phyloP scores from a whole-genome alignment of 2,329 filamentous ascomycete species.

The Penicillium sp. region DNA sequence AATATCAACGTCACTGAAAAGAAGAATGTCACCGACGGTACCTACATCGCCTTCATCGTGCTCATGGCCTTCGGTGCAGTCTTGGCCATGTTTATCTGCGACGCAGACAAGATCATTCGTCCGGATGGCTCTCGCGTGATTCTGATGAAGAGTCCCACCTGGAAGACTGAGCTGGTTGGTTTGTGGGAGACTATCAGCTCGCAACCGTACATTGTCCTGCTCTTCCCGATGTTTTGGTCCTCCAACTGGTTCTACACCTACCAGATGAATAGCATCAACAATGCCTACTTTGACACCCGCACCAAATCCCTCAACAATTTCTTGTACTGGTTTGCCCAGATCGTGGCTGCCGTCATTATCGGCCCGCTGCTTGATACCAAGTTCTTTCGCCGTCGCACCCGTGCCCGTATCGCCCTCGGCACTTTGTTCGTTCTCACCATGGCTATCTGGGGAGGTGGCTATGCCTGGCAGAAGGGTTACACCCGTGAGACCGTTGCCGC shows the following conservation, averaged over 20 bases:
- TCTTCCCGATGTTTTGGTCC: conserved; percentile 79
- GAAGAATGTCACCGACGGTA: conserved; percentile 60
- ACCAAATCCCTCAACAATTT: conserved; percentile 71
- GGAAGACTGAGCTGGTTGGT: conserved; percentile 72
- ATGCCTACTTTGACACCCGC: conserved; percentile 67
- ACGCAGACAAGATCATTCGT: conserved; percentile 70
- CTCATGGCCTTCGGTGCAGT: conserved; percentile 70
- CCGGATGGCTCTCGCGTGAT: conserved; percentile 75
- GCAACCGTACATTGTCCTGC: conserved; percentile 70
- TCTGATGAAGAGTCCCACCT: conserved; percentile 83
- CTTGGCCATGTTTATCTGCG: conserved; percentile 67
- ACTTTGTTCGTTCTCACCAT: conserved; percentile 68
- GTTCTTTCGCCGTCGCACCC: conserved; percentile 59
- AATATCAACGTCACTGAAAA: conserved; percentile 40
- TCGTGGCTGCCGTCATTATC: conserved; percentile 69
- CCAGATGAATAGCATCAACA: conserved; percentile 72
- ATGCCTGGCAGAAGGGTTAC: conserved; percentile 67
- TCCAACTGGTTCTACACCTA: conserved; percentile 79
- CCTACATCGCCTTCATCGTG: conserved; percentile 79
- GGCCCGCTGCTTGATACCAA: conserved; percentile 67
- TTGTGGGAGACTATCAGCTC: conserved; percentile 68
- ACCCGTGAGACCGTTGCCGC: conserved; percentile 39
- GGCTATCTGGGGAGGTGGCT: conserved; percentile 77
- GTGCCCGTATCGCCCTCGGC: conserved; percentile 63
- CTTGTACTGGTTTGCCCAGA: conserved; percentile 74